phyloP scores from a whole-genome alignment of 2,329 filamentous ascomycete genomes.

The Cadophora malorum region DNA sequence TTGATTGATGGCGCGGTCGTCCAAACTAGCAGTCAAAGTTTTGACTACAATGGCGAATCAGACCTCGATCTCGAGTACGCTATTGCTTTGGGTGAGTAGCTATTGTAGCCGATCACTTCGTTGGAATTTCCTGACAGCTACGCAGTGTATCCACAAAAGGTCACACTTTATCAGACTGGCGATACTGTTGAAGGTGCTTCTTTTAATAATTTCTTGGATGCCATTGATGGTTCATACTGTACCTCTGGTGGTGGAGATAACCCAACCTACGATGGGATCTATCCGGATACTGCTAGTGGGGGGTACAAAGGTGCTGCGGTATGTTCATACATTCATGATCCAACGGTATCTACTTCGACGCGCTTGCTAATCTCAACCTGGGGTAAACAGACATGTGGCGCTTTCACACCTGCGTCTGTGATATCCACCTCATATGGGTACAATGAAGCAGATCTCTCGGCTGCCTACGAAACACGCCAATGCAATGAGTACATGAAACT shows the following conservation, averaged over 20 bases:
- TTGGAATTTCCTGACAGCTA: constrained; percentile 32
- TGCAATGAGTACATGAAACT: constrained; percentile 32
- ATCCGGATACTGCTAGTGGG: constrained; percentile 42
- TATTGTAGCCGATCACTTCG: not conserved
- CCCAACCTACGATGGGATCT: constrained; percentile 45
- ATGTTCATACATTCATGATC: constrained; percentile 8
- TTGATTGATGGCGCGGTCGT: too few species aligned
- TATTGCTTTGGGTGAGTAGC: not conserved
- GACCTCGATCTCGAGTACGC: too few species aligned
- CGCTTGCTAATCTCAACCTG: too few species aligned
- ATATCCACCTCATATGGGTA: too few species aligned
- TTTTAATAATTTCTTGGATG: constrained; percentile 28
- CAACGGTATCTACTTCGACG: too few species aligned
- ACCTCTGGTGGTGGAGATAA: constrained; percentile 35
- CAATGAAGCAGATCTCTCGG: constrained; percentile 25
- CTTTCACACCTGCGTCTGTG: constrained; percentile 47
- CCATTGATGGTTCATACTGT: constrained; percentile 25
- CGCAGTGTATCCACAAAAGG: constrained; percentile 57
- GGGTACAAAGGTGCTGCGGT: constrained; percentile 49
- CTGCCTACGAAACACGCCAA: constrained; percentile 25
- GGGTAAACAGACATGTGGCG: constrained; percentile 49
- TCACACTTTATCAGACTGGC: constrained; percentile 43
- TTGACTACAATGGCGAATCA: too few species aligned
- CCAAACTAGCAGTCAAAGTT: too few species aligned
- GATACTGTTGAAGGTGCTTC: constrained; percentile 26